Evolutionary conservation across 78 protist species (phyloP).

Genomic region (Dictyostelium firmibasis): DNA sequence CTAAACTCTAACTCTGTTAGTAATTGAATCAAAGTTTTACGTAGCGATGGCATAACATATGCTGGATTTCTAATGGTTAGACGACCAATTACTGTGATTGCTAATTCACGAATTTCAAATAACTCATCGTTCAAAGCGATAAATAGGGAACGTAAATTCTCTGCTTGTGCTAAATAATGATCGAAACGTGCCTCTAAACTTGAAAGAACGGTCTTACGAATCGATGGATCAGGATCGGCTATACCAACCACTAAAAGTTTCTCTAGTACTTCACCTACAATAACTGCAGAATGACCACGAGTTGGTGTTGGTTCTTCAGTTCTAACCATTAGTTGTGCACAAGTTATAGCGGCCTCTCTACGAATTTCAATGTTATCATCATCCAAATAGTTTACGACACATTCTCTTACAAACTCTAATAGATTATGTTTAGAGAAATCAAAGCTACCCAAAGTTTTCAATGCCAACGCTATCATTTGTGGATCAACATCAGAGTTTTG

Average conservation of each 20-base stretch:
- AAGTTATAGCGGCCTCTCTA: slow-evolving; percentile 64
- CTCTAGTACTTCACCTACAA: slow-evolving; percentile 86
- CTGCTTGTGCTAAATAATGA: slow-evolving; percentile 88
- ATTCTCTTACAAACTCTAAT: slow-evolving; percentile 74
- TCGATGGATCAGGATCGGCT: slow-evolving; percentile 89
- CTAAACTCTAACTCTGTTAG: slow-evolving; percentile 90
- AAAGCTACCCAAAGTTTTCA: slow-evolving; percentile 86
- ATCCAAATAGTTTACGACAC: slow-evolving; percentile 86
- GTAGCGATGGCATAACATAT: slow-evolving; percentile 93
- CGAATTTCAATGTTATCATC: slow-evolving; percentile 69
- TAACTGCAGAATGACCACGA: slow-evolving; percentile 62
- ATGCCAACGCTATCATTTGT: slow-evolving; percentile 75
- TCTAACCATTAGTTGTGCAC: slow-evolving; percentile 42
- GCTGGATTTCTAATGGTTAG: slow-evolving; percentile 96
- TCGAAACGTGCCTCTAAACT: slow-evolving; percentile 85
- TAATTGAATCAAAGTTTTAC: slow-evolving; percentile 94
- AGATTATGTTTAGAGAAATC: slow-evolving; percentile 83
- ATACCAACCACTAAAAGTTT: slow-evolving; percentile 84
- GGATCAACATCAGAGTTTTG: slow-evolving; percentile 44
- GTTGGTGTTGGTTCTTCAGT: slow-evolving; percentile 52
- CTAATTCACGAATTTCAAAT: slow-evolving; percentile 89
- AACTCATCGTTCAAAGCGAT: slow-evolving; percentile 87
- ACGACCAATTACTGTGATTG: slow-evolving; percentile 90
- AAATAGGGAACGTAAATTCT: slow-evolving; percentile 86
- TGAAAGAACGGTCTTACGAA: slow-evolving; percentile 82